Base-by-base conservation (phyloP, 2,329 filamentous ascomycete species). In the Spiromastix sp. region DNA sequence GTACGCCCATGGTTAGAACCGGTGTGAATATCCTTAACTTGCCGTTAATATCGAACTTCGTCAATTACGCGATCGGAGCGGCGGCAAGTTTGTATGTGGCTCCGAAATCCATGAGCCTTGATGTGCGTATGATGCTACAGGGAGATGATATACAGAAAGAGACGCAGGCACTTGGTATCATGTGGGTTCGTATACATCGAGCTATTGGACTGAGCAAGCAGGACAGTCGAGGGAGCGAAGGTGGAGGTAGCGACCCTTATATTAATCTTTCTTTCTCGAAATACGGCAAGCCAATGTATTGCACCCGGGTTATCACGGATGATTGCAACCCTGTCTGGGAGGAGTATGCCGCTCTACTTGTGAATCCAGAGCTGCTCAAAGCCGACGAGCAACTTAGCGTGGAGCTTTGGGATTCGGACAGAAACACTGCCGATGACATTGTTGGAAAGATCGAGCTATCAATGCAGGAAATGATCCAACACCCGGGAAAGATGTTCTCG, bases 201-300 rank as follows among this genome's bases (percentile, higher is more conserved):
- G 91, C 89, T 8, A 68, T 76, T 13, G 86, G 82, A 0, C 71
- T 98, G 39, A 93, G 85, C 66, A 95, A 94, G 61, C 89, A 95
- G 54, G 91, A 98, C 54, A 68, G 63, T 35, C 78, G 84, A 39
- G 87, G 86, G 26, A 87, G 79, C 50, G 72, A 80, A 34, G 82
- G 85, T 12, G 89, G 91, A 21, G 89, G 89, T 29, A 93, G 84
- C 33, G 91, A 98, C 48, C 86, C 89, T 0, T 96, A 96, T 57
- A 93, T 96, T 54, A 95, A 89, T 20, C 71, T 96, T 22, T 81
- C 83, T 26, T 96, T 93, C 67, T 93, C 85, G 50, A 95, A 96
- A 58, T 96, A 95, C 48, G 84, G 83, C 38, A 98, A 98, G 63
- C 89, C 89, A 2, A 93, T 94, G 74, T 96, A 94, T 60, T 95